Conservation (phyloP, 768 basidiomycete genomes). For the Amanita thiersii region DNA sequence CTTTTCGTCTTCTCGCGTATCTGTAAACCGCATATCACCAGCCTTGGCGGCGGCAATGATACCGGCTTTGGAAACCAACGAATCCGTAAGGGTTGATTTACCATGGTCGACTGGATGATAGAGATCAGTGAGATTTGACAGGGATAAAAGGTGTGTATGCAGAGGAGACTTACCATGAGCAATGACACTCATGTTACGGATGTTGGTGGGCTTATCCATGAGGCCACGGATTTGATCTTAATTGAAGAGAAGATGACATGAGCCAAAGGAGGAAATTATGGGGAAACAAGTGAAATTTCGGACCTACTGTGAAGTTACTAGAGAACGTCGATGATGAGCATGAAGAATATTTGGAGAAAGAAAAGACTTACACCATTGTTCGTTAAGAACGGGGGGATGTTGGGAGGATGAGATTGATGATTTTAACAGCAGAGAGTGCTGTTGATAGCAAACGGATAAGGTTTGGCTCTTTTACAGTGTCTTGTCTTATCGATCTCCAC, state of each 20-base stretch:
- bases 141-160: constrained; percentile 7
- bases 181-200: constrained; percentile 93
- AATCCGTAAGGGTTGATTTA: constrained; percentile 99
- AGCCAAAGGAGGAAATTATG: not conserved
- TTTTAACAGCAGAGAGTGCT: constrained; percentile 26
- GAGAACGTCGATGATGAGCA: constrained; percentile 24
- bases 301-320: constrained; percentile 87
- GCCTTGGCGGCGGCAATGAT: constrained; percentile 94
- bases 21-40: constrained; percentile 94
- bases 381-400: constrained; percentile 35
- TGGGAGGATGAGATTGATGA: constrained; percentile 20
- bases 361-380: constrained; percentile 73
- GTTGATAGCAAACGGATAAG: constrained; percentile 30
- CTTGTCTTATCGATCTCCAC: constrained; percentile 32
- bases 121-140: constrained; percentile 8
- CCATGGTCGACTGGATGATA: constrained; percentile 88
- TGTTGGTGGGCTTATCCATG: constrained; percentile 88
- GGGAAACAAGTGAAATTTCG: constrained; percentile 1
- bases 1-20: constrained; percentile 97
- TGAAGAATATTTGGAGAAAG: constrained; percentile 8
- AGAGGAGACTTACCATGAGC: constrained; percentile 56
- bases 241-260: constrained; percentile 8
- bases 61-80: constrained; percentile 98
- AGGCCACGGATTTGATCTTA: constrained; percentile 80
- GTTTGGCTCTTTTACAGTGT: constrained; percentile 27